Percentiles rank a stretch among this genome's conserved stretches.
Conservation (phyloP, 1,284 basidiomycete species). For the Tilletia walkeri region DNA sequence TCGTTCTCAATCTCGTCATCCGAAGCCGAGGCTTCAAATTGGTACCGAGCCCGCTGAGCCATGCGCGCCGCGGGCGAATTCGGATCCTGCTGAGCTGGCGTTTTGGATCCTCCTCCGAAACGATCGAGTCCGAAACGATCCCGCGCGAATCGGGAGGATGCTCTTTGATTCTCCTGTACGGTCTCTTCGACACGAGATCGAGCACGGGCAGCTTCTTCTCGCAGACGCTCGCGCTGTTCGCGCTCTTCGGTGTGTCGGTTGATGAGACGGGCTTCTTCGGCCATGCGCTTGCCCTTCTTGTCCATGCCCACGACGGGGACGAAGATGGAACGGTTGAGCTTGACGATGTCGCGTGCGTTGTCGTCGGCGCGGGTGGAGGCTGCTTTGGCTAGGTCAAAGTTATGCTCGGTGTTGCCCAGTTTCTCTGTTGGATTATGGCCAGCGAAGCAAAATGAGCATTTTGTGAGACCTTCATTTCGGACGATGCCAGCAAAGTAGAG, state of each 20-base stretch:
- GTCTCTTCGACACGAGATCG: constrained; percentile 81
- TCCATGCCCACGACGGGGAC: constrained; percentile 59
- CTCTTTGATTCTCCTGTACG: constrained; percentile 41
- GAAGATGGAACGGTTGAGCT: constrained; percentile 93
- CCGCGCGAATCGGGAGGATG: constrained; percentile 30
- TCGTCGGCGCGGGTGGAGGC: constrained; percentile 86
- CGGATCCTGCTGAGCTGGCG: constrained; percentile 63
- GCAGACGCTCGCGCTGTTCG: constrained; percentile 64
- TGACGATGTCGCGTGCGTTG: constrained; percentile 87
- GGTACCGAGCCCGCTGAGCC: constrained; percentile 77
- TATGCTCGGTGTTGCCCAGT: constrained; percentile 90
- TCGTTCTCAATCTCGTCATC: constrained; percentile 83
- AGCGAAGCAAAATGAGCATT: background rate
- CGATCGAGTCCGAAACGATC: constrained; percentile 44
- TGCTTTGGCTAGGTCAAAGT: constrained; percentile 89
- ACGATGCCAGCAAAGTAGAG: too few relatives aligned
- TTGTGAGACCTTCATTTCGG: background rate
- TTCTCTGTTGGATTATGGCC: constrained; percentile 28
- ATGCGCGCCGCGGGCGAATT: constrained; percentile 61
- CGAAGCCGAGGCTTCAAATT: constrained; percentile 91
- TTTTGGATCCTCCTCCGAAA: constrained; percentile 29
- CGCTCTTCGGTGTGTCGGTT: constrained; percentile 86
- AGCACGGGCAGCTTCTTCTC: constrained; percentile 71
- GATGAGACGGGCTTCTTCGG: constrained; percentile 83
- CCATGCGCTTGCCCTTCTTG: constrained; percentile 77